Base-by-base conservation (phyloP, 306 rosid genomes). In the Hippophae gyantsensis region DNA sequence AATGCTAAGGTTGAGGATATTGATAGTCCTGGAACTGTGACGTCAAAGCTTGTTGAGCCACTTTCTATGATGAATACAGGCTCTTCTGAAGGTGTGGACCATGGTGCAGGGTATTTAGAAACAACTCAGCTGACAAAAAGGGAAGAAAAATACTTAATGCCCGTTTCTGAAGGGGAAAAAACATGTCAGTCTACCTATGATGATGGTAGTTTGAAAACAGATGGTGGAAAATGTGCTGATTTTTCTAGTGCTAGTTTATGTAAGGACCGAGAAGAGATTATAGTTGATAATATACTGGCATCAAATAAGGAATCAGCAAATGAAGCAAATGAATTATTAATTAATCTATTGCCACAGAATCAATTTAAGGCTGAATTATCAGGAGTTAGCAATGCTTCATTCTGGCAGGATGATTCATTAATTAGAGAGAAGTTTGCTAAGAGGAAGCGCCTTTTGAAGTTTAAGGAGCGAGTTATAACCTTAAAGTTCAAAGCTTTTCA, bases 11-110 rank as follows among this genome's bases (percentile, higher is more conserved):
- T 74, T 57, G 87, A 84, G 61, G 92, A 78, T 61, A 73, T 83
- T 67, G 99, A 92, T 75, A 86, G 97, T 75, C 97, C 94, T 61
- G 99, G 97, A 72, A 84, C 94, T 27, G 90, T 79, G 54, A 89
- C 90, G 2, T 93, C 97, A 8, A 84, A 89, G 69, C 79, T 88
- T 70, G 86, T 82, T 57, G 95, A 85, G 76, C 80, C 81, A n/a
- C 67, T 61, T 23, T 76, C 84, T n/a, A 52, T 64, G 63, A 52
- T 42, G 49, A 79, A 84, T 42, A 68, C 54, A 45, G 76, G 78
- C 68, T 54, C 84, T 54, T 53, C 76, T 61, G 69, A 61, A 53
- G 6, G 58, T 10, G 50, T 57, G 56, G 70, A 63, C 67, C 58
- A 40, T 61, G 72, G 74, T 23, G 64, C 69, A n/a, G 72, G 52